Percentiles rank a stretch among this genome's conserved stretches.
These are phyloP conservation scores for Lathyrus oleraceus DNA, from an alignment of 306 rosid species.

Conservation along the genomic window DNA sequence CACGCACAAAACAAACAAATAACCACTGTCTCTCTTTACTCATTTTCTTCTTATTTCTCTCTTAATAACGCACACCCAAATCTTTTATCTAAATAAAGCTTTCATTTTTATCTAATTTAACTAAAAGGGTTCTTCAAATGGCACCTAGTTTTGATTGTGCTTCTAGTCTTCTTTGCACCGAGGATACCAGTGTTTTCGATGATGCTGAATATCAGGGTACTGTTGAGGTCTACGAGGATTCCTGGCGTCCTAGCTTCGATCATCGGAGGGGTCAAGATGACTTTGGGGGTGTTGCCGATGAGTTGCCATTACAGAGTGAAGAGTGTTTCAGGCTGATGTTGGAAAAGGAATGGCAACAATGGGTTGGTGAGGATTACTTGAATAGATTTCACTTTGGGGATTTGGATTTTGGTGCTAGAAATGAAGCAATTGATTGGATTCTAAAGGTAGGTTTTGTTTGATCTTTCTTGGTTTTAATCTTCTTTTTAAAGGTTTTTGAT, in stretches of 20 bases:
- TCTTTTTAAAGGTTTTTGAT: constrained; percentile 20
- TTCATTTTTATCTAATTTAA: constrained; percentile 27
- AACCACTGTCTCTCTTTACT: neutral
- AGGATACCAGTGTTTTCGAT: constrained; percentile 61
- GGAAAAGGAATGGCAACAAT: constrained; percentile 64
- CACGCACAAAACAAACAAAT: neutral
- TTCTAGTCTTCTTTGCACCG: constrained; percentile 82
- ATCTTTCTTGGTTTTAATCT: constrained; percentile 24
- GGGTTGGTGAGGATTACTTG: constrained; percentile 60
- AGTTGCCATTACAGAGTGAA: constrained; percentile 68
- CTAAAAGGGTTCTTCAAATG: constrained; percentile 46
- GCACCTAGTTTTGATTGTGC: constrained; percentile 87
- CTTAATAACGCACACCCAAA: neutral
- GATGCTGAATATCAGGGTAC: constrained; percentile 48
- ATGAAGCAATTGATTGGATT: constrained; percentile 86
- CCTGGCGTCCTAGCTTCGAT: constrained; percentile 42
- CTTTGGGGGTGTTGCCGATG: constrained; percentile 27
- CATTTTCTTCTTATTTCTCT: constrained; percentile 23
- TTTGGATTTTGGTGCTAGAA: constrained; percentile 70
- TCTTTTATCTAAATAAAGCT: constrained; percentile 28
- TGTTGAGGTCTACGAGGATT: constrained; percentile 38
- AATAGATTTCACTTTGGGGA: constrained; percentile 58
- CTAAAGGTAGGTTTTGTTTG: constrained; percentile 60
- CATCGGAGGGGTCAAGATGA: constrained; percentile 23
- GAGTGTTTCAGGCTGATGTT: constrained; percentile 66